Percentiles rank a stretch among this genome's conserved stretches.
Evolutionary conservation across 2,329 filamentous ascomycete genomes (phyloP).

Genomic region (Cladophialophora carrionii): DNA sequence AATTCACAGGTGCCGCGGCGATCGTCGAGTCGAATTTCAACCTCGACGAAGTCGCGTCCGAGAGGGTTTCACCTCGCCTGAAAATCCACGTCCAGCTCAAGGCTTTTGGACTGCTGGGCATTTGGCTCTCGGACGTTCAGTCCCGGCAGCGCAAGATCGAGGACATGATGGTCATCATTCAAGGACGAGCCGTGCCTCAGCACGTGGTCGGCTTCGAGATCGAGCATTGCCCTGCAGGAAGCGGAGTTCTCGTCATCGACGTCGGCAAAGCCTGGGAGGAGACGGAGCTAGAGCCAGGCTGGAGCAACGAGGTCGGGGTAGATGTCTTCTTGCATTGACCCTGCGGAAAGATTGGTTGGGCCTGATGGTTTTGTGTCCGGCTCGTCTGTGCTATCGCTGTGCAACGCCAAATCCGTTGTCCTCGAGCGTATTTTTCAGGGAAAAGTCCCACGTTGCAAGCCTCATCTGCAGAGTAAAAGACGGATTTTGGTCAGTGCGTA

Average conservation of each 20-base stretch:
- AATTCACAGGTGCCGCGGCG: conserved; percentile 87
- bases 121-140: conserved; percentile 69
- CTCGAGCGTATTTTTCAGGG: neutral
- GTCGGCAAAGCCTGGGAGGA: conserved; percentile 75
- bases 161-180: conserved; percentile 72
- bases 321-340: conserved; percentile 56
- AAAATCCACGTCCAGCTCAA: conserved; percentile 72
- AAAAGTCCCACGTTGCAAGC: too few species aligned
- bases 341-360: neutral
- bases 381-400: too few species aligned
- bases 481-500: neutral
- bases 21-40: conserved; percentile 66
- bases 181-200: conserved; percentile 68
- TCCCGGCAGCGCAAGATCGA: conserved; percentile 54
- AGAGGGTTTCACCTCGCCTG: conserved; percentile 48
- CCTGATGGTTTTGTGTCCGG: neutral
- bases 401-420: neutral
- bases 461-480: neutral
- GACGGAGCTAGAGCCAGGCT: conserved; percentile 69
- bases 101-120: conserved; percentile 70
- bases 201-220: conserved; percentile 62
- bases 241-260: conserved; percentile 72
- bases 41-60: conserved; percentile 58
- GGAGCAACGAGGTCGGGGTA: conserved; percentile 78
- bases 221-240: conserved; percentile 32